Evolutionary conservation across 495 filamentous ascomycete genomes (phyloP), one percentile per base, ranked within the genome.

Genomic region (Tricharina praecox): DNA sequence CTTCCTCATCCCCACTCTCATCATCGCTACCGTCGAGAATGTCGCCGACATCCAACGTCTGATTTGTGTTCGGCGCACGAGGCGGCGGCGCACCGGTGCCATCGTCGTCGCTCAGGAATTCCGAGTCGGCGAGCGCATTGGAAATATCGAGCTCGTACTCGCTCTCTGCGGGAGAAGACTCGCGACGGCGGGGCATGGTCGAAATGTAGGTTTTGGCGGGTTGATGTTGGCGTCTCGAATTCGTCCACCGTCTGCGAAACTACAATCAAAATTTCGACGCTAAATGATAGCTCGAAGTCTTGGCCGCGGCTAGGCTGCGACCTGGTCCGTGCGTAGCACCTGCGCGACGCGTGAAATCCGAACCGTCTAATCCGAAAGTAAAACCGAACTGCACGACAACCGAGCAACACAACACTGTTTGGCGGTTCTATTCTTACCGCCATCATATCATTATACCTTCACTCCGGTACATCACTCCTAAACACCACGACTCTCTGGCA

Each of bases 61-160:
- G 2, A 16, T 46, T 35, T 7, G 19, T 16, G 10, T 39, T 49
- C 3, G 49, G 30, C 13, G 26, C 32, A 23, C 34, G 37, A 10
- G 36, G 34, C 18, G 26, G 38, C 23, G 32, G n/a, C 0, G 43
- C n/a, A 3, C 30, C 39, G 3, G 13, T 24, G 21, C 11, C 24
- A 16, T 52, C 45, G 24, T 38, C 36, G 23, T 50, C 69, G 39
- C 49, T 56, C 38, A 70, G 70, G 58, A 67, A 72, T 43, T 75
- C 72, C 50, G 68, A 62, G 43, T 76, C 67, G 58, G 90, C 83
- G n/a, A 95, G 68, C 4, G 79, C 77, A 36, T 68, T 76, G 4
- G 82, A 77, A 46, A 97, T 93, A 54, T 97, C 90, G 60, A 90
- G 77, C 55, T 92, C 90, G 53, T 79, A 83, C 66, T 95, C 88